A percentile compares a stretch with the other conserved stretches of the same genome.
These are phyloP conservation scores for Microbotryomycetes sp. DNA, from an alignment of 1,284 basidiomycete species.

Conservation along the genomic window DNA sequence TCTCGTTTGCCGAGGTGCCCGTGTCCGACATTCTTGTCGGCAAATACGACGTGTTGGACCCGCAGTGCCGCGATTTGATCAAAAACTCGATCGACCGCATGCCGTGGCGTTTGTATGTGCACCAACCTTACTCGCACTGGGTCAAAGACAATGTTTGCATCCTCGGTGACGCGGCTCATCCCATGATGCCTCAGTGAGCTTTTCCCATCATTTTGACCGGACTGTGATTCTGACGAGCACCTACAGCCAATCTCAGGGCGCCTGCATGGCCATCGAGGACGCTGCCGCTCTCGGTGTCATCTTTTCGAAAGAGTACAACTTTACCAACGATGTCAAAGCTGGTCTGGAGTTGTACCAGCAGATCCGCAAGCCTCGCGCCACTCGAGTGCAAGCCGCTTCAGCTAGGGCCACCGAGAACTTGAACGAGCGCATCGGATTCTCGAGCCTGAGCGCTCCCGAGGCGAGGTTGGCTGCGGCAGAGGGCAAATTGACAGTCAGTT, in stretches of 20 bases:
- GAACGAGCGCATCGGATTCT: constrained; percentile 44
- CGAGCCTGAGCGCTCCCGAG: constrained; percentile 38
- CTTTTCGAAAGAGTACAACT: constrained; percentile 36
- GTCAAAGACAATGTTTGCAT: constrained; percentile 30
- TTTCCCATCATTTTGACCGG: constrained; percentile 18
- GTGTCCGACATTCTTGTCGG: constrained; percentile 40
- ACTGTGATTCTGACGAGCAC: constrained; percentile 1
- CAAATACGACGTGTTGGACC: constrained; percentile 39
- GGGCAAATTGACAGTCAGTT: constrained; percentile 38
- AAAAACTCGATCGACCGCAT: constrained; percentile 40
- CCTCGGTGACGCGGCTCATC: constrained; percentile 40
- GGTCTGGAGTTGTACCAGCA: constrained; percentile 42
- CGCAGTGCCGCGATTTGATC: constrained; percentile 39
- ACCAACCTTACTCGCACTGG: constrained; percentile 40
- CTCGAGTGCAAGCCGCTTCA: constrained; percentile 41
- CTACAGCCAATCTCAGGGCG: constrained; percentile 32
- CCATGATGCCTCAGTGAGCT: constrained; percentile 37
- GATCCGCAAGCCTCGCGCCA: constrained; percentile 42
- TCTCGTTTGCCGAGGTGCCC: constrained; percentile 39
- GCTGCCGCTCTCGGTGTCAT: constrained; percentile 39
- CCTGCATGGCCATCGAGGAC: constrained; percentile 40
- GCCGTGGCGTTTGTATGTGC: constrained; percentile 43
- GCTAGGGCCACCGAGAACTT: constrained; percentile 42
- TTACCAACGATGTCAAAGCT: constrained; percentile 36
- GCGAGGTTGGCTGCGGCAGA: constrained; percentile 39